Evolutionary conservation across 2,329 filamentous ascomycete genomes (phyloP).

Genomic region (Diplodia corticola): DNA sequence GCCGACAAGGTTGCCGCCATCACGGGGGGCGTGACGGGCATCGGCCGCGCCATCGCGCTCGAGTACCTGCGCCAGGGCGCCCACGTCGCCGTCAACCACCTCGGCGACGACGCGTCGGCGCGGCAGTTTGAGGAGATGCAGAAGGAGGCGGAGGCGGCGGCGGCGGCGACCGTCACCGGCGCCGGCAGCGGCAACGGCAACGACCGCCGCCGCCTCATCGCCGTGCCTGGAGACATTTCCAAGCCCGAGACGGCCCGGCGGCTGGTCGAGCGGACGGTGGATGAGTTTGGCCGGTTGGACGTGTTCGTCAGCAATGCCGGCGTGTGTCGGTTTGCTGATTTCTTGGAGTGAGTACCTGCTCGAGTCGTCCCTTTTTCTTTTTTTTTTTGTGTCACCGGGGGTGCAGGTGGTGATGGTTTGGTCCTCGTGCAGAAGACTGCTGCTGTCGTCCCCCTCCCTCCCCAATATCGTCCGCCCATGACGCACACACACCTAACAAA

Average conservation of each 20-base stretch:
- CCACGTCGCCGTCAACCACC: conserved; percentile 77
- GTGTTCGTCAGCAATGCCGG: conserved; percentile 88
- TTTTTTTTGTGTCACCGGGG: too few species aligned
- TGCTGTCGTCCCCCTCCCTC: too few species aligned
- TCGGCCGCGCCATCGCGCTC: conserved; percentile 80
- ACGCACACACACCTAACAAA: too few species aligned
- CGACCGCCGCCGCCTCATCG: conserved; percentile 53
- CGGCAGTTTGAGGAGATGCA: conserved; percentile 52
- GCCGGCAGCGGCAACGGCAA: too few species aligned
- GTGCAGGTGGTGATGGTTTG: too few species aligned
- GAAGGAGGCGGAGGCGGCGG: conserved; percentile 35
- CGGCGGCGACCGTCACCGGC: too few species aligned
- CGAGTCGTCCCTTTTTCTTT: too few species aligned
- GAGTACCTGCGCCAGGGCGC: conserved; percentile 77
- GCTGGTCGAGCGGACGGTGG: conserved; percentile 67
- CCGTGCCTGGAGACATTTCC: conserved; percentile 75
- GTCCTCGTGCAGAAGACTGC: too few species aligned
- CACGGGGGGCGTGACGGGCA: conserved; percentile 83
- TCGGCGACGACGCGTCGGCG: conserved; percentile 56
- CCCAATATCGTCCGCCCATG: too few species aligned
- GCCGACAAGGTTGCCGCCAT: conserved; percentile 78
- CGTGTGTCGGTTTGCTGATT: conserved; percentile 84
- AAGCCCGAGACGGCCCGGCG: conserved; percentile 68
- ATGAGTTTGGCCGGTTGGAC: conserved; percentile 56
- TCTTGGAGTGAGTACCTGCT: conserved; percentile 65